These are phyloP conservation scores for Fusarium albosuccineum DNA, from an alignment of 2,329 filamentous ascomycete genomes.

Conservation along the genomic window DNA sequence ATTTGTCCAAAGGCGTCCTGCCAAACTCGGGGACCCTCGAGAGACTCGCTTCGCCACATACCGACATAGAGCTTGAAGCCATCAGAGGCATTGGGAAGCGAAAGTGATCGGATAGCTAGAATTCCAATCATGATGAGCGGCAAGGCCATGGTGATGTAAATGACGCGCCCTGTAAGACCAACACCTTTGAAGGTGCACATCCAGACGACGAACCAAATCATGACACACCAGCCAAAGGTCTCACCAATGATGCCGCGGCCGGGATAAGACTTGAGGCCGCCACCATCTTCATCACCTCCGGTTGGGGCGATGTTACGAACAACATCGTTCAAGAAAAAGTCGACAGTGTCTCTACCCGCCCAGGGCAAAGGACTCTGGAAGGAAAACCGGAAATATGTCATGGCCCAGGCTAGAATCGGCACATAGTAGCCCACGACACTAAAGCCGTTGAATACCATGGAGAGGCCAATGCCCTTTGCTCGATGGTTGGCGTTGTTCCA, in stretches of 20 bases:
- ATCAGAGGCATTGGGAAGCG: constrained; percentile 63
- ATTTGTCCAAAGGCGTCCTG: constrained; percentile 66
- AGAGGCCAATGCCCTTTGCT: constrained; percentile 64
- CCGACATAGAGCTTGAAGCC: constrained; percentile 59
- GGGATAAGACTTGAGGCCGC: constrained; percentile 48
- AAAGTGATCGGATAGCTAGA: constrained; percentile 62
- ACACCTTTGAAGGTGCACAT: constrained; percentile 69
- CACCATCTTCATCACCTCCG: constrained; percentile 38
- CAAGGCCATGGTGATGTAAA: constrained; percentile 69
- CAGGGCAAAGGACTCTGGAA: constrained; percentile 67
- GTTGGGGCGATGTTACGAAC: constrained; percentile 44
- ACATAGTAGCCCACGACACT: constrained; percentile 67
- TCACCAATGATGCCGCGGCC: constrained; percentile 61
- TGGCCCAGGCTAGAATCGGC: constrained; percentile 67
- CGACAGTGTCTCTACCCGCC: constrained; percentile 54
- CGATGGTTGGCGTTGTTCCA: constrained; percentile 63
- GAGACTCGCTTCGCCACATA: constrained; percentile 60
- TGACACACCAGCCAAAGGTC: constrained; percentile 65
- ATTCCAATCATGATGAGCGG: constrained; percentile 66
- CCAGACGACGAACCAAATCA: constrained; percentile 70
- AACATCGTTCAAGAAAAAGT: constrained; percentile 3
- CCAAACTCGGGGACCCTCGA: constrained; percentile 58
- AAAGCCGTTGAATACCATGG: constrained; percentile 63
- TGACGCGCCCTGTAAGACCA: constrained; percentile 65
- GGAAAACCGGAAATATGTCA: constrained; percentile 67